A percentile compares a stretch with the other conserved stretches of the same genome.
These are phyloP conservation scores for Begonia fuchsioides DNA, from an alignment of 306 rosid species.

Conservation along the genomic window DNA sequence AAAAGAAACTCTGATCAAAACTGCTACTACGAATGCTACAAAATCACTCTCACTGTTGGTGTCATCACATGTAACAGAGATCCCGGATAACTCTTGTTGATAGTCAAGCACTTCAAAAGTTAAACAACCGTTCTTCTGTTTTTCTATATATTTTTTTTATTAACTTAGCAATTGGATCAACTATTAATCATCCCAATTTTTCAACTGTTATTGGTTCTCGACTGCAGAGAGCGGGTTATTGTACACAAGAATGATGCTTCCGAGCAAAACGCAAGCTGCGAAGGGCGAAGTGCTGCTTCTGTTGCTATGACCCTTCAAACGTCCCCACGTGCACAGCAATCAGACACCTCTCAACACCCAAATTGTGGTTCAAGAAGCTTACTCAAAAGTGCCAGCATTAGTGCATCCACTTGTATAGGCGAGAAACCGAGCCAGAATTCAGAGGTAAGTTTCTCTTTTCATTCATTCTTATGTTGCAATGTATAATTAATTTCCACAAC, in stretches of 20 bases:
- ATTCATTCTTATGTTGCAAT: too few relatives aligned
- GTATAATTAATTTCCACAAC: too few relatives aligned
- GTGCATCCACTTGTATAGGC: constrained; percentile 78
- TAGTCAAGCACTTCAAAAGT: too few relatives aligned
- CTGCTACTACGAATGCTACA: too few relatives aligned
- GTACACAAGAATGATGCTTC: constrained; percentile 31
- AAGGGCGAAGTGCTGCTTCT: constrained; percentile 29
- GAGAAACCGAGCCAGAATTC: constrained; percentile 19
- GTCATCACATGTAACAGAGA: too few relatives aligned
- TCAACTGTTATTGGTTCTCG: neutral
- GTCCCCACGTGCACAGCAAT: constrained; percentile 22
- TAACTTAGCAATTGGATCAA: neutral
- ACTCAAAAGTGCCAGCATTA: constrained; percentile 90
- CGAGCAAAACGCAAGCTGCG: constrained; percentile 22
- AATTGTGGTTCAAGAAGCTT: constrained; percentile 36
- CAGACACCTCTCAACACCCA: constrained; percentile 17
- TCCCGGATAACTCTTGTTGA: too few relatives aligned
- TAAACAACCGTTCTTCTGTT: too few relatives aligned
- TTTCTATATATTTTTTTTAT: neutral
- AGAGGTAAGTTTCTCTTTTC: constrained; percentile 35
- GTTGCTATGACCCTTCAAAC: constrained; percentile 31
- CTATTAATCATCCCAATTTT: neutral
- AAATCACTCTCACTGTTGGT: too few relatives aligned
- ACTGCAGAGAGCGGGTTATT: constrained; percentile 58
- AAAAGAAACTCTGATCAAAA: too few relatives aligned